Conservation (phyloP, 1,284 basidiomycete species). For the Gomphus bonarii region DNA sequence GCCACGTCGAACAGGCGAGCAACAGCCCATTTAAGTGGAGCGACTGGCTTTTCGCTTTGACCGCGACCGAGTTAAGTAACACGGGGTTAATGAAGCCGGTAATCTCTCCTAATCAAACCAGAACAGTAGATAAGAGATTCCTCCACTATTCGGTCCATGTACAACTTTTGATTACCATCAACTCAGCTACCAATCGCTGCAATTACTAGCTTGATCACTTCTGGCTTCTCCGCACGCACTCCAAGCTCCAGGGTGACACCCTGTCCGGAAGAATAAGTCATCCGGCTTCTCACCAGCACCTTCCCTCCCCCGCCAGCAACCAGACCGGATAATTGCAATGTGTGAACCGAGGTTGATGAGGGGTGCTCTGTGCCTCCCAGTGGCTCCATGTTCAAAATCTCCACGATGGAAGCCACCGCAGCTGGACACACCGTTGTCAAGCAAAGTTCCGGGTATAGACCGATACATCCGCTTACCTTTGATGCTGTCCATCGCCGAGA, state of each 20-base stretch:
- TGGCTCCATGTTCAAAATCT: constrained; percentile 94
- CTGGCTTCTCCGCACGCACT: constrained; percentile 88
- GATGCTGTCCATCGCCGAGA: constrained; percentile 88
- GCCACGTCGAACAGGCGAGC: background rate
- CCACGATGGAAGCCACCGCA: constrained; percentile 87
- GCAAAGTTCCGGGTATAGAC: constrained; percentile 10
- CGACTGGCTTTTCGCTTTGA: background rate
- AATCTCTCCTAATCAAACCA: background rate
- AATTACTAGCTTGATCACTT: constrained; percentile 79
- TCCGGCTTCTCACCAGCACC: constrained; percentile 86
- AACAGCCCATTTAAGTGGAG: background rate
- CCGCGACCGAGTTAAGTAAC: no score
- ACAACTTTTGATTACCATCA: background rate
- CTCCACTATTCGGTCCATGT: background rate
- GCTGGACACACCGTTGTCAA: constrained; percentile 34
- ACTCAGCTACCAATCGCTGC: constrained; percentile 78
- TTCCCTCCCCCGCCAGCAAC: constrained; percentile 87
- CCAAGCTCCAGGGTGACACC: constrained; percentile 94
- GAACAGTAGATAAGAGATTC: background rate
- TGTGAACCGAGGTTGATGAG: constrained; percentile 82
- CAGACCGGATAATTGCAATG: constrained; percentile 85
- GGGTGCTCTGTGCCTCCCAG: constrained; percentile 83
- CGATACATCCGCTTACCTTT: constrained; percentile 53
- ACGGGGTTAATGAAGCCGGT: no score
- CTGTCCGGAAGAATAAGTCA: constrained; percentile 85